Percentiles rank a stretch among this genome's conserved stretches.
phyloP scores from a whole-genome alignment of 2,329 filamentous ascomycete genomes.

The Aspergillus costaricaensis region DNA sequence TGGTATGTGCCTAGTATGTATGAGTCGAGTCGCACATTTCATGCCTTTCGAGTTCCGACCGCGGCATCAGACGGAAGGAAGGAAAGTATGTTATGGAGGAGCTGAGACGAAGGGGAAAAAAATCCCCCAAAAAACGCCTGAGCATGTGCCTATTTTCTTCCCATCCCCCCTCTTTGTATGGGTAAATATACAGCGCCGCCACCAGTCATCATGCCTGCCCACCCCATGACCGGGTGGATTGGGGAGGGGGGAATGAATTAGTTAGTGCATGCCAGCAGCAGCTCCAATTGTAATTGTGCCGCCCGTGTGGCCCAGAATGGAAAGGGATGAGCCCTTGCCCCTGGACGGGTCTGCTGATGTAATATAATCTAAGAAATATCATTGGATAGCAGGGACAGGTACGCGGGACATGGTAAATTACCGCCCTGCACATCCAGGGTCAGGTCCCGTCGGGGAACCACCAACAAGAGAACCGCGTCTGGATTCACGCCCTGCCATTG shows the following conservation, averaged over 20 bases:
- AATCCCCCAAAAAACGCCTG: neutral
- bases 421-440: slow-evolving; percentile 19
- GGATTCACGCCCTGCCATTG: neutral
- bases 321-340: slow-evolving; percentile 15
- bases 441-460: slow-evolving; percentile 18
- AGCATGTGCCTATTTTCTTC: neutral
- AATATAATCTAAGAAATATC: neutral
- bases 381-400: slow-evolving; percentile 14
- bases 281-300: slow-evolving; percentile 3
- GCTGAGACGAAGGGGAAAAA: too few species aligned
- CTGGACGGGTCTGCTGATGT: slow-evolving; percentile 13
- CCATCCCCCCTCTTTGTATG: slow-evolving; percentile 20
- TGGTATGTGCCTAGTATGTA: neutral
- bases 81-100: neutral
- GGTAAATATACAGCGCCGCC: slow-evolving; percentile 15
- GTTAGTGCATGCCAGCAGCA: slow-evolving; percentile 8
- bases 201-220: slow-evolving; percentile 3
- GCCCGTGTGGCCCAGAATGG: slow-evolving; percentile 7
- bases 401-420: slow-evolving; percentile 22
- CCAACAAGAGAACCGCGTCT: neutral
- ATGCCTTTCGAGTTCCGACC: neutral
- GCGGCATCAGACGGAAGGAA: neutral
- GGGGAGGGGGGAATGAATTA: neutral
- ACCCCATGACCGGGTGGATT: slow-evolving; percentile 1
- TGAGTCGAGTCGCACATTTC: neutral